A percentile compares a stretch with the other conserved stretches of the same genome.
These are phyloP conservation scores for Psilocybe cubensis DNA, from an alignment of 768 basidiomycete species.

Conservation along the genomic window DNA sequence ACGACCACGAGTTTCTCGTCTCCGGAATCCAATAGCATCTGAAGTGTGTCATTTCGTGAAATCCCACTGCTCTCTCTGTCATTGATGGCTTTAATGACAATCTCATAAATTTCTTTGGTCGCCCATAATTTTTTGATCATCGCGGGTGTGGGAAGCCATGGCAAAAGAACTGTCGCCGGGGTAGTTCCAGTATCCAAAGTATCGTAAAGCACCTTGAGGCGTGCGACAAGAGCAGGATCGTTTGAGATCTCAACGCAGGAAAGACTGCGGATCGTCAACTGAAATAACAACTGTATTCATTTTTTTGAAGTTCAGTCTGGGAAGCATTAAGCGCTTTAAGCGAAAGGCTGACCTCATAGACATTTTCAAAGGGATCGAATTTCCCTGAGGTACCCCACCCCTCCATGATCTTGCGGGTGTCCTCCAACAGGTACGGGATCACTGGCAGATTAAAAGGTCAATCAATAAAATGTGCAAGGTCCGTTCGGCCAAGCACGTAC, in stretches of 20 bases:
- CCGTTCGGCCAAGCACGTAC: constrained; percentile 45
- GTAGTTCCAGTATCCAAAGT: constrained; percentile 72
- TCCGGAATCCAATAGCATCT: constrained; percentile 71
- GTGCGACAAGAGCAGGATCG: constrained; percentile 60
- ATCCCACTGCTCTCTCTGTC: constrained; percentile 51
- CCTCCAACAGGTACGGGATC: constrained; percentile 65
- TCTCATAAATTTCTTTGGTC: constrained; percentile 78
- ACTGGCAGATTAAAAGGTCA: constrained; percentile 41
- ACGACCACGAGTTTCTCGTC: constrained; percentile 73
- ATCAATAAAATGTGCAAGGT: not conserved
- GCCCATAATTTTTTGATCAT: constrained; percentile 73
- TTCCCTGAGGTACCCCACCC: constrained; percentile 67
- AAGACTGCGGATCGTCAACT: constrained; percentile 70
- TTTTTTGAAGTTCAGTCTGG: constrained; percentile 6
- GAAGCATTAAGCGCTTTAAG: constrained; percentile 8
- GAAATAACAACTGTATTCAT: constrained; percentile 63
- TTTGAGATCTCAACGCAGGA: constrained; percentile 73
- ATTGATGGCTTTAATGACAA: constrained; percentile 42
- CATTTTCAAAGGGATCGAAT: constrained; percentile 73
- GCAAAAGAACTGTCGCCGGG: constrained; percentile 70
- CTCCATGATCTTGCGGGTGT: constrained; percentile 63
- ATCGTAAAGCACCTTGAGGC: constrained; percentile 69
- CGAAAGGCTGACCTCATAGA: constrained; percentile 58
- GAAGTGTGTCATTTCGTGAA: constrained; percentile 66
- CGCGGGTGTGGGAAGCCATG: constrained; percentile 77